Conservation (phyloP, 2,329 filamentous ascomycete species). For the Fusarium circinatum region DNA sequence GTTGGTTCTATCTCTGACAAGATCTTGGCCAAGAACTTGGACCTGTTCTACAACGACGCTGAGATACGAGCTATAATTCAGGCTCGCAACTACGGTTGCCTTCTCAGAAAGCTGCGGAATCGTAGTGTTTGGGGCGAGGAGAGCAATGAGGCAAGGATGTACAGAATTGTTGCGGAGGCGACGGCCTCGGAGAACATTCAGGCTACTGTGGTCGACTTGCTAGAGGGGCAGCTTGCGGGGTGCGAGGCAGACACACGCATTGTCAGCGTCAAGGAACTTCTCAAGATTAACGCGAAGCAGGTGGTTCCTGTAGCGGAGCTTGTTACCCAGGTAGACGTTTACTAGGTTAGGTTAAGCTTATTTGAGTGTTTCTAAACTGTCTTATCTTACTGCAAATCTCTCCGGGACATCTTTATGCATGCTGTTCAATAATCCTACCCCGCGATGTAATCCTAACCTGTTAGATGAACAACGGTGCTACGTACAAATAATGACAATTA, state of each 20-base stretch:
- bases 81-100: conserved; percentile 4
- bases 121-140: conserved; percentile 1
- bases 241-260: conserved; percentile 9
- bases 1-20: conserved; percentile 7
- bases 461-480: not conserved
- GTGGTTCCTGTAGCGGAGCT: not conserved
- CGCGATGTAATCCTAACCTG: too few relatives aligned
- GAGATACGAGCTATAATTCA: not conserved
- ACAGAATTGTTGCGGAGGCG: conserved; percentile 1
- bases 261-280: conserved; percentile 4
- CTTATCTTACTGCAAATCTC: not conserved
- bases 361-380: not conserved
- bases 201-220: not conserved
- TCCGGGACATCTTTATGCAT: too few relatives aligned
- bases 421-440: fast-evolving
- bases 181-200: not conserved
- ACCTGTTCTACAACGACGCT: not conserved
- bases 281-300: conserved; percentile 3
- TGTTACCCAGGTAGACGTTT: not conserved
- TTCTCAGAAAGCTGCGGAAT: not conserved
- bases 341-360: not conserved
- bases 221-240: not conserved
- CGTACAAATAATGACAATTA: fast-evolving
- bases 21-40: conserved; percentile 1
- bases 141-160: not conserved